These are phyloP conservation scores for Suillus brevipes DNA, from an alignment of 768 basidiomycete genomes.

Conservation along the genomic window DNA sequence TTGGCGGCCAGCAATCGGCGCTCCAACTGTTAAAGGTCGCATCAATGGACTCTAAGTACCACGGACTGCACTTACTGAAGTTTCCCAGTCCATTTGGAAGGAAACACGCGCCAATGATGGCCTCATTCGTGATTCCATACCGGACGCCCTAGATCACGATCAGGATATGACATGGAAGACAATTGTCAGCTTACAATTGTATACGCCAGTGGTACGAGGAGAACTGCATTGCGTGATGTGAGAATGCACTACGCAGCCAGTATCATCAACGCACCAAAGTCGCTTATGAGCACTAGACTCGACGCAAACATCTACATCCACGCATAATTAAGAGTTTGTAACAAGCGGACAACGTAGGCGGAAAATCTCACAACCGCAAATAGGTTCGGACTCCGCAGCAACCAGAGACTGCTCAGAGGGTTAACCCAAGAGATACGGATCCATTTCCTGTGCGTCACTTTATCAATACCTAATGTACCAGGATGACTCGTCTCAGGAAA, in stretches of 20 bases:
- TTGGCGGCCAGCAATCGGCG: constrained; percentile 55
- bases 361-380: constrained; percentile 23
- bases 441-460: constrained; percentile 9
- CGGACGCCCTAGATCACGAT: constrained; percentile 45
- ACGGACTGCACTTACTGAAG: constrained; percentile 14
- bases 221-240: constrained; percentile 19
- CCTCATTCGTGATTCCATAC: constrained; percentile 26
- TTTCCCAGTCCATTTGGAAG: constrained; percentile 31
- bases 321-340: constrained; percentile 6
- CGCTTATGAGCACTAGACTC: constrained; percentile 26
- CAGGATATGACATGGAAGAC: not conserved
- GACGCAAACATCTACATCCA: constrained; percentile 43
- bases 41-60: not conserved
- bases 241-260: not conserved
- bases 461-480: constrained; percentile 30
- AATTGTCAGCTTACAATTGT: constrained; percentile 51
- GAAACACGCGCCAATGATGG: constrained; percentile 24
- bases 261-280: constrained; percentile 34
- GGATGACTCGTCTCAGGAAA: constrained; percentile 39
- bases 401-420: constrained; percentile 30
- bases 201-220: constrained; percentile 63
- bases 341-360: no score
- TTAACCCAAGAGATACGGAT: constrained; percentile 28
- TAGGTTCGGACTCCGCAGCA: constrained; percentile 32
- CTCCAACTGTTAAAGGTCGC: constrained; percentile 45